Percentiles rank a stretch among this genome's conserved stretches.
Conservation (phyloP, 139 green algal species). For the Volvox africanus region DNA sequence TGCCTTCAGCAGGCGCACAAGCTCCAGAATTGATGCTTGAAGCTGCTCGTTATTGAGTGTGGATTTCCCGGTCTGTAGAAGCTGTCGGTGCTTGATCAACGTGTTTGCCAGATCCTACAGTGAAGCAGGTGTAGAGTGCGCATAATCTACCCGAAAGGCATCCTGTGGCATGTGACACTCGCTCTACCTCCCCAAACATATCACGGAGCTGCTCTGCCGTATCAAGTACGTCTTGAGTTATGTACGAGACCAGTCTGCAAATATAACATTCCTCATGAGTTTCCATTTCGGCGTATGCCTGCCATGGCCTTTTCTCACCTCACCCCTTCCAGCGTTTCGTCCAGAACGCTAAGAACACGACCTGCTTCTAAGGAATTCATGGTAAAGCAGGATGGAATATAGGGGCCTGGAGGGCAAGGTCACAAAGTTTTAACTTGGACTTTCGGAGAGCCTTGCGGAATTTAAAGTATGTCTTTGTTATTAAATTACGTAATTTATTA, state of each 20-base stretch:
- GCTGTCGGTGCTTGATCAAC: slow-evolving; percentile 36
- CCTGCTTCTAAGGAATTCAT: slow-evolving; percentile 59
- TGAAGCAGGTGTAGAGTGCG: neutral
- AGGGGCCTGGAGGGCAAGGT: neutral
- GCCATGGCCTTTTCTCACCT: slow-evolving; percentile 14
- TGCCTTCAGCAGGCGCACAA: slow-evolving; percentile 56
- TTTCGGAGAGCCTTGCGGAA: neutral
- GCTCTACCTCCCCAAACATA: slow-evolving; percentile 59
- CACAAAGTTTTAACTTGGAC: neutral
- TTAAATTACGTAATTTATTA: too few relatives aligned
- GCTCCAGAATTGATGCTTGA: slow-evolving; percentile 44
- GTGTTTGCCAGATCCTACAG: slow-evolving; percentile 48
- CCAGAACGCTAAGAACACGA: slow-evolving; percentile 53
- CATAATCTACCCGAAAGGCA: neutral
- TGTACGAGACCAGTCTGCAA: slow-evolving; percentile 57
- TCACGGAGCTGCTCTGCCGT: slow-evolving; percentile 59
- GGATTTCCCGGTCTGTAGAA: slow-evolving; percentile 7
- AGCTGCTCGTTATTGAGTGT: slow-evolving; percentile 45
- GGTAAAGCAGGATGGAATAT: neutral
- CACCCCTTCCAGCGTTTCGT: slow-evolving; percentile 51
- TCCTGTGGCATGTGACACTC: neutral
- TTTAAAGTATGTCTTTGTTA: too few relatives aligned
- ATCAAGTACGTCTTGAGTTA: slow-evolving; percentile 61
- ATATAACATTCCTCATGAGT: neutral
- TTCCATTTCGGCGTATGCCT: neutral